These are phyloP conservation scores for Sporisorium exsertum DNA, from an alignment of 1,284 basidiomycete genomes.

Conservation along the genomic window DNA sequence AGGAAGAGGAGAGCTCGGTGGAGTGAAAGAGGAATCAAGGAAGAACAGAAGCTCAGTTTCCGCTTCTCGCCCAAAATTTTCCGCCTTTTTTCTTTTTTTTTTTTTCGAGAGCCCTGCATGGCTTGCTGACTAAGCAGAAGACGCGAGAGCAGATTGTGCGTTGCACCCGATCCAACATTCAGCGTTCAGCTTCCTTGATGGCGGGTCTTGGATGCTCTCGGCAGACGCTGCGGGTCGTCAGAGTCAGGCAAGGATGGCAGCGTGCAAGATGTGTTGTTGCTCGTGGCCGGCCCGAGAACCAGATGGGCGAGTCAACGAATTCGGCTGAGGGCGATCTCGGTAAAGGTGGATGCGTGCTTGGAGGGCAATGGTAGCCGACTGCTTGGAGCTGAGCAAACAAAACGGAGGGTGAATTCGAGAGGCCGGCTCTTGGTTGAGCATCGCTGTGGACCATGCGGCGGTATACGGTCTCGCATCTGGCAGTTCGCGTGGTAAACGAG, in stretches of 20 bases:
- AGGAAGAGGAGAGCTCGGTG: neutral
- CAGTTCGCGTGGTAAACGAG: conserved; percentile 3
- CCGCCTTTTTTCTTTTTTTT: conserved; percentile 22
- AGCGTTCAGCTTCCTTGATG: no score
- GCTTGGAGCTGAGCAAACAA: no score
- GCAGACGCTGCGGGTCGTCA: no score
- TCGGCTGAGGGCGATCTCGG: neutral
- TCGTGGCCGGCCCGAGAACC: neutral
- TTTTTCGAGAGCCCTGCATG: conserved; percentile 12
- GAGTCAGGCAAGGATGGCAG: neutral
- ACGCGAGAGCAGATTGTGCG: neutral
- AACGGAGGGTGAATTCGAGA: conserved; percentile 1
- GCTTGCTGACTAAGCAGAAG: conserved; percentile 29
- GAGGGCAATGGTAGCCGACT: no score
- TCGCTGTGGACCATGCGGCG: neutral
- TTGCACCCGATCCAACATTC: no score
- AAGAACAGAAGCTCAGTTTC: conserved; percentile 20
- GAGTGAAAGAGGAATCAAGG: conserved; percentile 1
- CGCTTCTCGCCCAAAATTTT: conserved; percentile 38
- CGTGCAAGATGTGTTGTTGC: neutral
- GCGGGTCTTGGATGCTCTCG: no score
- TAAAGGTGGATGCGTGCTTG: neutral
- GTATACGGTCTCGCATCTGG: neutral
- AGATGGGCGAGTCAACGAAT: neutral
- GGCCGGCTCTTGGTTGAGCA: neutral